These are phyloP conservation scores for Diaporthe vexans DNA, from an alignment of 2,329 filamentous ascomycete species.

Conservation along the genomic window DNA sequence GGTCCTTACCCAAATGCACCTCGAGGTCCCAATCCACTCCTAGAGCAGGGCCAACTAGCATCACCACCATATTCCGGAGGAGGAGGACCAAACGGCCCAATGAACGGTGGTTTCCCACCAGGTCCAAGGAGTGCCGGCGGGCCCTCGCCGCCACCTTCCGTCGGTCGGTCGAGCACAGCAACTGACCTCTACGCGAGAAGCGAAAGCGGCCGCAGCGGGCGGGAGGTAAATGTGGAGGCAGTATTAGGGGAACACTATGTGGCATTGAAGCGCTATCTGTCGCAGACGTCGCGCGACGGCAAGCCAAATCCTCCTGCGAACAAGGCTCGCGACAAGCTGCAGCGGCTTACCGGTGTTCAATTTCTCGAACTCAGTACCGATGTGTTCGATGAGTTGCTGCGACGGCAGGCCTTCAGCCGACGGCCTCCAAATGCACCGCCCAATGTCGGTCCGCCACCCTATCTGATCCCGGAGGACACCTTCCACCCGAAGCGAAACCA, in stretches of 20 bases:
- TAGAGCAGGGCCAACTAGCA: conserved; percentile 69
- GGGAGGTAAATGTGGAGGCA: conserved; percentile 71
- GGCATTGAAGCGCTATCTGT: conserved; percentile 82
- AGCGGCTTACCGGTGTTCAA: conserved; percentile 90
- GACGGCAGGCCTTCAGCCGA: conserved; percentile 80
- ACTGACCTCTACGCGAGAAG: conserved; percentile 77
- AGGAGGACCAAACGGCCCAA: conserved; percentile 71
- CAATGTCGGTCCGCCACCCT: conserved; percentile 72
- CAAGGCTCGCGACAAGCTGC: conserved; percentile 92
- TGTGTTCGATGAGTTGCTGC: conserved; percentile 93
- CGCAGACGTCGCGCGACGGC: conserved; percentile 79
- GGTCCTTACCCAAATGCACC: conserved; percentile 61
- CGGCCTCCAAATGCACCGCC: conserved; percentile 65
- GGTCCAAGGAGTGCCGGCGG: conserved; percentile 70
- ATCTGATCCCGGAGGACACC: conserved; percentile 84
- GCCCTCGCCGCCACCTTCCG: conserved; percentile 89
- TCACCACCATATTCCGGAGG: conserved; percentile 80
- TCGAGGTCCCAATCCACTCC: conserved; percentile 38
- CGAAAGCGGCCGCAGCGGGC: conserved; percentile 73
- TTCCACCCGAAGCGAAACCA: conserved; percentile 99
- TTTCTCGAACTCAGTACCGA: conserved; percentile 98
- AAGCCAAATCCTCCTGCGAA: conserved; percentile 82
- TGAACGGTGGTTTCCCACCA: conserved; percentile 71
- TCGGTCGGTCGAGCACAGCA: conserved; percentile 87
- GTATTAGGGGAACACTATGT: conserved; percentile 85